Base-by-base conservation (phyloP, 768 basidiomycete species). In the Rhodosporidiobolus odoratus region DNA sequence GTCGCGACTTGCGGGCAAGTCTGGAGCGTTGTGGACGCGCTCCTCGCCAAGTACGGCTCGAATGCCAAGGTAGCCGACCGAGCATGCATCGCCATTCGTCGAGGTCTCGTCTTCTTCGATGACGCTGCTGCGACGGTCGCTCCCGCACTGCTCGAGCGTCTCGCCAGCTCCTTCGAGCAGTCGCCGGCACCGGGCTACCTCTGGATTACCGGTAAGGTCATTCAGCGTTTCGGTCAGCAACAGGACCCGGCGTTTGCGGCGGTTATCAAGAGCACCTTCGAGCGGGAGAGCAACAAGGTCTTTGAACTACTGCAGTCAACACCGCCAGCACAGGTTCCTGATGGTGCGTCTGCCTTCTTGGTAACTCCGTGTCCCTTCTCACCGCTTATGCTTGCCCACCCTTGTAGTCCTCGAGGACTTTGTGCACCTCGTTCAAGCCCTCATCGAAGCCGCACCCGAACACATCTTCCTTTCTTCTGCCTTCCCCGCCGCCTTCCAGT, bases 161-260 rank as follows among this genome's bases (percentile, higher is more conserved):
- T 98, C 89, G 84, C 87, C 2, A 76, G 84, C 13, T 84, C 85
- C 12, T 99, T 97, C 77, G 90, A 91, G 75, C 80, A 82, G 16
- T 91, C 89, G 16, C 90, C 89, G 0, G 86, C 87, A 76, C 85
- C 94, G 17, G 88, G 89, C 73, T 98, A 91, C 80, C 79, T 98
- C 30, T 99, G 96, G 96, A 90, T 98, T 68, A 88, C 87, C 38
- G 90, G 92, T 53, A 97, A 97, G 80, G 80, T 90, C 35, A 84
- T 91, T n/a, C 83, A 83, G 40, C 84, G 86, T 73, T 96, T 89
- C 77, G 91, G 89, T 25, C 82, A 86, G 56, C 86, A 87, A 65
- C 83, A 85, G 43, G 83, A 88, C 70, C 76, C 82, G 10, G 78
- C 79, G 54, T 76, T 96, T 37, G 85, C 85, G 41, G 80, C 77